Conservation (phyloP, 2,329 filamentous ascomycete genomes). For the Fusarium sp. region DNA sequence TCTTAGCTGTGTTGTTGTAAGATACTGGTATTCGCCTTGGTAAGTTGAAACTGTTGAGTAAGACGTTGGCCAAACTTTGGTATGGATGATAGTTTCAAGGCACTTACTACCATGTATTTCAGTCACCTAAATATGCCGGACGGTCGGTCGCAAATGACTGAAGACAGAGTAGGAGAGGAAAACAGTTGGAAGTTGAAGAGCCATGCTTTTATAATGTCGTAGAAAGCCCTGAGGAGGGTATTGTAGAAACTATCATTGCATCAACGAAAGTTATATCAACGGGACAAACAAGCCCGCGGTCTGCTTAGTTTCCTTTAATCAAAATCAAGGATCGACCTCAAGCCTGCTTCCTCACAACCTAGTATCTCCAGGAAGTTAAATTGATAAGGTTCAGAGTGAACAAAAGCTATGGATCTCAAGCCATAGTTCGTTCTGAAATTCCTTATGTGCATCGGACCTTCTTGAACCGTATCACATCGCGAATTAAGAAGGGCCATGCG, state of each 20-base stretch:
- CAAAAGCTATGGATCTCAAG: background rate
- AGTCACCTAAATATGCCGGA: fast-evolving
- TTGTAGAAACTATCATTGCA: background rate
- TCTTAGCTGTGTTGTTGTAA: background rate
- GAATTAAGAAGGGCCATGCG: too few relatives aligned
- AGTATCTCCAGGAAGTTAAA: background rate
- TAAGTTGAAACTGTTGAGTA: background rate
- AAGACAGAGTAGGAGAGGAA: background rate
- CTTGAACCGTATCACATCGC: too few relatives aligned
- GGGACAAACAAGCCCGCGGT: background rate
- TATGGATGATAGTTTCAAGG: background rate
- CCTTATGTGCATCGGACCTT: too few relatives aligned
- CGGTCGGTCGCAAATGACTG: background rate
- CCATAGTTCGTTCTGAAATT: too few relatives aligned
- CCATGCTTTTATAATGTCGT: background rate
- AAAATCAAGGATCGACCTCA: background rate
- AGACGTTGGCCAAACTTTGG: background rate
- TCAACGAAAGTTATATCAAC: background rate
- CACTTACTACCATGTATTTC: background rate
- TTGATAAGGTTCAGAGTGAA: background rate
- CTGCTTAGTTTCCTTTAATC: background rate
- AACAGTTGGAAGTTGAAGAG: background rate
- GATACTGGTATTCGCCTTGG: background rate
- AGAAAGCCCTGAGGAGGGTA: background rate
- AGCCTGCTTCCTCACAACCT: background rate